phyloP scores from a whole-genome alignment of 345 rosid species.

The Populus tremula region DNA sequence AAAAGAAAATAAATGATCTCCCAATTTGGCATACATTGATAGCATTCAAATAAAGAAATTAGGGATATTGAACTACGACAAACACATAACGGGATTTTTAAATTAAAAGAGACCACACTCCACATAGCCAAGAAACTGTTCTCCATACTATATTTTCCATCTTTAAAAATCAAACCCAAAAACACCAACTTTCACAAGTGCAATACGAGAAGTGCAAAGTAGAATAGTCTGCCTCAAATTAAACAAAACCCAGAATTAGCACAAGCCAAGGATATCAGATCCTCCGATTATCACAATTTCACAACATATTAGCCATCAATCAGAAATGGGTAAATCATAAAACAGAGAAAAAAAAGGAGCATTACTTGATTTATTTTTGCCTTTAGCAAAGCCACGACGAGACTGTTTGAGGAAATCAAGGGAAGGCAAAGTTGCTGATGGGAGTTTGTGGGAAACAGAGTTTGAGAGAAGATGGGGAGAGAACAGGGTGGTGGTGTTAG shows the following conservation, averaged over 20 bases:
- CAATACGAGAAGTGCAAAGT: no score
- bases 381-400: conserved; percentile 79
- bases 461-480: conserved; percentile 18
- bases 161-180: no score
- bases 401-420: conserved; percentile 35
- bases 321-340: neutral
- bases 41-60: neutral
- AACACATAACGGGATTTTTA: no score
- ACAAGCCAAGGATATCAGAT: no score
- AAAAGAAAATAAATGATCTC: neutral
- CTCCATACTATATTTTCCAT: no score
- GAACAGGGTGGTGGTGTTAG: conserved; percentile 17
- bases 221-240: no score
- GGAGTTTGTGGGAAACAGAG: conserved; percentile 9
- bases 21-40: neutral
- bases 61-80: neutral
- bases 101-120: no score
- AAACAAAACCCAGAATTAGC: no score
- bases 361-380: conserved; percentile 58
- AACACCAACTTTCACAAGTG: no score
- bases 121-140: no score
- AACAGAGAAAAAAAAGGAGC: neutral
- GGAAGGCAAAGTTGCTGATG: conserved; percentile 2
- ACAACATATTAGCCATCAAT: no score
- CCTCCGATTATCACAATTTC: no score